These are phyloP conservation scores for Cucurbita pepo DNA, from an alignment of 306 rosid species.

Conservation along the genomic window DNA sequence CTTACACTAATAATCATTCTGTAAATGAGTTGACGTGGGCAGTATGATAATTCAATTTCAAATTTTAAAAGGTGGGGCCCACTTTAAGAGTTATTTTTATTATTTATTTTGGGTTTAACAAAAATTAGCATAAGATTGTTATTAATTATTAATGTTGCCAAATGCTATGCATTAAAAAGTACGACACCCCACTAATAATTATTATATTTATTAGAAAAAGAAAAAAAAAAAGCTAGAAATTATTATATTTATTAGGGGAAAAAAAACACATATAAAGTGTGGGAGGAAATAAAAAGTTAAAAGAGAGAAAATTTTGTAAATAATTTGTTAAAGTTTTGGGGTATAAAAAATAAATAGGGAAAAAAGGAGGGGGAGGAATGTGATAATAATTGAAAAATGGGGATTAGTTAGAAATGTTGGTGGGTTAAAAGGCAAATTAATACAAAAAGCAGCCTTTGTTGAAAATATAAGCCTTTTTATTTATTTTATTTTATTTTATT, in stretches of 20 bases:
- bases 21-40: too few relatives aligned
- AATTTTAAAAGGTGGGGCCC: too few relatives aligned
- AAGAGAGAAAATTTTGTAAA: not conserved
- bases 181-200: too few relatives aligned
- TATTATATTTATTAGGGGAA: too few relatives aligned
- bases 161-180: too few relatives aligned
- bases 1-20: too few relatives aligned
- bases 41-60: too few relatives aligned
- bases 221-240: not conserved
- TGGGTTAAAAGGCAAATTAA: not conserved
- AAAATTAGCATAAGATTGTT: too few relatives aligned
- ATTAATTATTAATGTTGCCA: too few relatives aligned
- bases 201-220: not conserved
- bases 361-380: not conserved
- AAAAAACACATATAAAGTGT: not conserved
- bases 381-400: not conserved
- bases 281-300: not conserved
- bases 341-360: not conserved
- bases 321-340: not conserved
- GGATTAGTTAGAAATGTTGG: slow-evolving; percentile 3
- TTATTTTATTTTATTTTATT: too few relatives aligned
- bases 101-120: too few relatives aligned
- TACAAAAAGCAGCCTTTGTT: not conserved
- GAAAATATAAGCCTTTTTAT: not conserved
- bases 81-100: too few relatives aligned